phyloP scores from a whole-genome alignment of 352 stramenopile species.

The Phytophthora pistaciae region DNA sequence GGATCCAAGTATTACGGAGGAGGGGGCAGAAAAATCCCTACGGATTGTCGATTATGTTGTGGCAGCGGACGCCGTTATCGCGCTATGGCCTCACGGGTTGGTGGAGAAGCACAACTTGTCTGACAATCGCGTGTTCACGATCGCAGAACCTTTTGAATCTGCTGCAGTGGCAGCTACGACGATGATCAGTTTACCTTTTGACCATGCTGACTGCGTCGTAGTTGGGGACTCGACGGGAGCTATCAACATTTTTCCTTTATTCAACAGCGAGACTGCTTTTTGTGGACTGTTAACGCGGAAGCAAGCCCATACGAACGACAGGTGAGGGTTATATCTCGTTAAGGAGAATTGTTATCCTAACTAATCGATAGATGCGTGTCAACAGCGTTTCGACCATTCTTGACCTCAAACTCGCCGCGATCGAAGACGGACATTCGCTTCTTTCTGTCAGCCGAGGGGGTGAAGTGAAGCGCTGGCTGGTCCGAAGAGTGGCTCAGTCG shows the following conservation, averaged over 20 bases:
- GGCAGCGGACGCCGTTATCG: conserved; percentile 31
- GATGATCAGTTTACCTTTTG: conserved; percentile 22
- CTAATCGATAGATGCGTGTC: not conserved
- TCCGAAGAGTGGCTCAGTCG: conserved; percentile 13
- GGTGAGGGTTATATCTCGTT: conserved; percentile 17
- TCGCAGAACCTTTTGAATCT: conserved; percentile 26
- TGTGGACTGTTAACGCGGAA: conserved; percentile 17
- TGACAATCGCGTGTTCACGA: conserved; percentile 39
- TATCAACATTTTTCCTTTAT: conserved; percentile 22
- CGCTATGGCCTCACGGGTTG: conserved; percentile 44
- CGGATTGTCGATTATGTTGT: conserved; percentile 36
- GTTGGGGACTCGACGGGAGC: conserved; percentile 31
- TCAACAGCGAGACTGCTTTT: conserved; percentile 1
- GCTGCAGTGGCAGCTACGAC: conserved; percentile 17
- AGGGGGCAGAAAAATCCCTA: conserved; percentile 6
- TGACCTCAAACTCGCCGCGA: conserved; percentile 4
- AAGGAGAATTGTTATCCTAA: not conserved
- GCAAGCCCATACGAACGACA: conserved; percentile 34
- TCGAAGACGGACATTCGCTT: conserved; percentile 14
- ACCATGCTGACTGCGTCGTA: conserved; percentile 12
- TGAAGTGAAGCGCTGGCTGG: conserved; percentile 58
- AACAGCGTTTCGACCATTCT: conserved; percentile 26
- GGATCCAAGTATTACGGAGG: not conserved
- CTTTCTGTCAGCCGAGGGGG: conserved; percentile 47
- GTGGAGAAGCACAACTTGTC: conserved; percentile 37